phyloP scores from a whole-genome alignment of 2,329 filamentous ascomycete genomes.

The Magnaporthales sp. region DNA sequence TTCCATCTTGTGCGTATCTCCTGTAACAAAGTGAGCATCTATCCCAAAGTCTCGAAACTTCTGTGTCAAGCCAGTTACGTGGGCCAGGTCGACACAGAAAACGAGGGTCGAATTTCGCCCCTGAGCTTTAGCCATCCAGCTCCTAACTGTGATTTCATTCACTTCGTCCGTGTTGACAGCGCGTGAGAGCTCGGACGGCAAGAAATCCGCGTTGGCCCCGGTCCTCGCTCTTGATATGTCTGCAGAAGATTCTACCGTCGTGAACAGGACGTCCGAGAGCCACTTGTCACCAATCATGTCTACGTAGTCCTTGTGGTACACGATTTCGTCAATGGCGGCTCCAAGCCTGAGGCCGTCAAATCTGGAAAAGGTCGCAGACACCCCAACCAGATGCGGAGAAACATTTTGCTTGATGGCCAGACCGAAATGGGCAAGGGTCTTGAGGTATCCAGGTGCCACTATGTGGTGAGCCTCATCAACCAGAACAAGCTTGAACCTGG shows the following conservation, averaged over 20 bases:
- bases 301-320: constrained; percentile 74
- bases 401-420: constrained; percentile 37
- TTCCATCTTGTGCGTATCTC: constrained; percentile 62
- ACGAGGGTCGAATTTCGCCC: constrained; percentile 68
- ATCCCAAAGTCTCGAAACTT: constrained; percentile 70
- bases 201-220: constrained; percentile 68
- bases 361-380: constrained; percentile 67
- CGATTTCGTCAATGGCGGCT: constrained; percentile 84
- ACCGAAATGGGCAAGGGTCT: constrained; percentile 69
- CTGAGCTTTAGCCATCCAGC: constrained; percentile 75
- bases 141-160: constrained; percentile 77
- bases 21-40: constrained; percentile 79
- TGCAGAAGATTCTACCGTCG: constrained; percentile 76
- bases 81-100: constrained; percentile 86
- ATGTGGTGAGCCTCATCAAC: constrained; percentile 98
- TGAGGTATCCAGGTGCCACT: constrained; percentile 72
- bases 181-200: constrained; percentile 63
- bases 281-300: constrained; percentile 78
- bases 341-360: constrained; percentile 80
- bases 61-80: constrained; percentile 66
- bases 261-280: constrained; percentile 88
- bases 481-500: constrained; percentile 76
- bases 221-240: constrained; percentile 65
- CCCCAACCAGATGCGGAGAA: constrained; percentile 69
- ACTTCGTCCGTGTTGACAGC: constrained; percentile 74